Base-by-base conservation (phyloP, 2,329 filamentous ascomycete genomes). In the Ophiostoma tasmaniense region DNA sequence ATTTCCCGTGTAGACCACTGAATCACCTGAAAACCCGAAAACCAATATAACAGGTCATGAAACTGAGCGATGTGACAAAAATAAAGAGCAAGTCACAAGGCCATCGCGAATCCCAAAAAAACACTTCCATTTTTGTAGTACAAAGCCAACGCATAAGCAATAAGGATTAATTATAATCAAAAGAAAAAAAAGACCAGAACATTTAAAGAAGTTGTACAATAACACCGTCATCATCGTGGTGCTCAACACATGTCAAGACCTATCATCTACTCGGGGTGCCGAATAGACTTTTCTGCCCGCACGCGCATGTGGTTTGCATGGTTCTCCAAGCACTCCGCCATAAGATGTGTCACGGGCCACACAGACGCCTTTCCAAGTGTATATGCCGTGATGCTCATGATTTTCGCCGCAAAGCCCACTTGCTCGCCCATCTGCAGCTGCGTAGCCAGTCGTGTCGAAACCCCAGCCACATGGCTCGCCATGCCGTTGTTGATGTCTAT, bases 321-420 rank as follows among this genome's bases (percentile, higher is more conserved):
- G 25, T 80, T 81, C 71, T 87, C 84, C 22, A 87, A 79, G 71
- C 84, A 86, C 66, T 80, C 80, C 1, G 83, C 81, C 79, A 86
- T 86, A 35, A 87, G 76, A 66, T 82, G 82, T 42, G 83, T 84
- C 17, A 86, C 83, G 77, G 93, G 93, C 94, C 95, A 99, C 35
- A 97, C 92, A 73, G 91, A 90, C 72, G 92, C 90, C 79, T 92
- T 92, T 73, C 93, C 90, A 72, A 98, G 84, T 84, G 96, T 90
- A 79, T 92, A 90, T 65, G 93, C 91, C 72, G 91, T 95, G 68
- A 95, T 85, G 75, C 91, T 86, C 74, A 97, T 80, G 65, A 97
- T 88, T 80, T 93, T 95, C 71, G 90, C 89, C 33, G 91, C 93
- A 77, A 91, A 95, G 45, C 94, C 93, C 68, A 87, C 87, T 75